Evolutionary conservation across 2,329 filamentous ascomycete species (phyloP).

Genomic region (Chaetomium sp.): DNA sequence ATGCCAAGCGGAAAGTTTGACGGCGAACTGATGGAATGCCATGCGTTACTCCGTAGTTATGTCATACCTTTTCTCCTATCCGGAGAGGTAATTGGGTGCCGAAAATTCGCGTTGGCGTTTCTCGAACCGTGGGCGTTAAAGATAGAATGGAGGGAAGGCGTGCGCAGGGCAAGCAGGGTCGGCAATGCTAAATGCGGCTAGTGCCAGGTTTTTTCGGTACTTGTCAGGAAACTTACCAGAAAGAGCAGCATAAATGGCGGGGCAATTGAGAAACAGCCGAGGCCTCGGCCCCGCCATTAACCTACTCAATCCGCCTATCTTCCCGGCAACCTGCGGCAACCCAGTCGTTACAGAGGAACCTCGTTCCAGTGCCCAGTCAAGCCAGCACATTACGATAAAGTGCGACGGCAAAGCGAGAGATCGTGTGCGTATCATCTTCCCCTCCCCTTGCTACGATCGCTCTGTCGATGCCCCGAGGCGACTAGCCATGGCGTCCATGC

Average conservation of each 20-base stretch:
- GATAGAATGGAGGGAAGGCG: too few relatives aligned
- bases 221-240: background rate
- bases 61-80: too few relatives aligned
- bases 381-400: background rate
- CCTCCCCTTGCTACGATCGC: background rate
- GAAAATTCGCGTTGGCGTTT: too few relatives aligned
- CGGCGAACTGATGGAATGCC: too few relatives aligned
- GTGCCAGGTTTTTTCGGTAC: too few relatives aligned
- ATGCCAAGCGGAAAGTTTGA: too few relatives aligned
- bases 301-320: background rate
- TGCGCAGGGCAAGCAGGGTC: too few relatives aligned
- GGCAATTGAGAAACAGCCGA: constrained; percentile 16
- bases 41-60: too few relatives aligned
- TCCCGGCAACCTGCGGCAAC: background rate
- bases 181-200: too few relatives aligned
- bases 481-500: constrained; percentile 54
- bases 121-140: too few relatives aligned
- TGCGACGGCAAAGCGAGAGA: background rate
- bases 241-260: background rate
- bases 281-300: constrained; percentile 14
- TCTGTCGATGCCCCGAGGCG: background rate
- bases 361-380: background rate
- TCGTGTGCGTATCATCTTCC: background rate
- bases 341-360: too few relatives aligned
- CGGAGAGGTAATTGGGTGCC: too few relatives aligned